A percentile compares a stretch with the other conserved stretches of the same genome.
Evolutionary conservation across 768 basidiomycete genomes (phyloP).

Genomic region (Gloeostereum incarnatum): DNA sequence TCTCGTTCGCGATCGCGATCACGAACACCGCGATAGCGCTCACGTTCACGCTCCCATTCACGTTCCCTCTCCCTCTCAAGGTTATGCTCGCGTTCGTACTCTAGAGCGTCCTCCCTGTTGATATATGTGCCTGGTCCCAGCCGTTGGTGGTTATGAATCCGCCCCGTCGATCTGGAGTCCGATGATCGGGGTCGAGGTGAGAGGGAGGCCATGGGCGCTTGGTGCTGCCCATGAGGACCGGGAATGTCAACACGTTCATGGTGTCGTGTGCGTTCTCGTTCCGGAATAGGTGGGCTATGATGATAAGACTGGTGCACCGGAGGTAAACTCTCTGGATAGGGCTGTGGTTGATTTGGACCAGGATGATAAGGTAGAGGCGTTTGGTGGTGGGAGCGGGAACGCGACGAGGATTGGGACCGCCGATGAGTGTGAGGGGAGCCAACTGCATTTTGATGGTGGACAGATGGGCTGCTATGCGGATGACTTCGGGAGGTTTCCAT

Average conservation of each 20-base stretch:
- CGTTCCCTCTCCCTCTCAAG: constrained; percentile 16
- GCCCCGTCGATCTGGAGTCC: constrained; percentile 25
- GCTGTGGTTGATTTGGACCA: constrained; percentile 29
- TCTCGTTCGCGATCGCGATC: constrained; percentile 29
- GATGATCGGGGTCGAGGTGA: constrained; percentile 27
- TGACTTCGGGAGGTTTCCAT: constrained; percentile 16
- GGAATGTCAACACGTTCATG: constrained; percentile 28
- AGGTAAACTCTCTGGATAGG: constrained; percentile 36
- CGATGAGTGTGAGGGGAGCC: too few species aligned
- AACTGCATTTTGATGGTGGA: too few species aligned
- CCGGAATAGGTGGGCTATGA: constrained; percentile 42
- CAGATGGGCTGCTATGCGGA: constrained; percentile 26
- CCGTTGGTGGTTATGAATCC: constrained; percentile 58
- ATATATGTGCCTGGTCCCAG: constrained; percentile 53
- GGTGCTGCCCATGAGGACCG: constrained; percentile 17
- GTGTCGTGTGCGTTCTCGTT: constrained; percentile 18
- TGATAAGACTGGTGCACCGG: constrained; percentile 32
- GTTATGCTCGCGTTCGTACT: constrained; percentile 37
- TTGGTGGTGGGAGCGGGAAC: constrained; percentile 38
- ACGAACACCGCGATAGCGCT: constrained; percentile 26
- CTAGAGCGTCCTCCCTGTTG: constrained; percentile 40
- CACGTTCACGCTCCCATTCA: constrained; percentile 33
- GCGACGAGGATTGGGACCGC: constrained; percentile 41
- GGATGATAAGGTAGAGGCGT: constrained; percentile 26
- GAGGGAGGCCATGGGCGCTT: constrained; percentile 20